Evolutionary conservation across 306 rosid genomes (phyloP).

Genomic region (Cicer bijugum): DNA sequence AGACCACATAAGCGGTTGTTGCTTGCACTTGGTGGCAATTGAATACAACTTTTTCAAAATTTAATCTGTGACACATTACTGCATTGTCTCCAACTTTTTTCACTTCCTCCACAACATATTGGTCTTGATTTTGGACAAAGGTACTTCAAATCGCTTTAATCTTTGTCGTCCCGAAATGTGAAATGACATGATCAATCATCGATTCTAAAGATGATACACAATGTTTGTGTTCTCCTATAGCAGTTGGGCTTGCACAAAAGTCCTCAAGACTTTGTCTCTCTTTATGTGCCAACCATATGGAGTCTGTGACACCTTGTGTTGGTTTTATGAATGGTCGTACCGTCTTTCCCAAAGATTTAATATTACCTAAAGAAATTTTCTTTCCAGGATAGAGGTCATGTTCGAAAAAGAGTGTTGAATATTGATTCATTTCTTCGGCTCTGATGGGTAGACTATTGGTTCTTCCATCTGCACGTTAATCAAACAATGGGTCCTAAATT

Average conservation of each 20-base stretch:
- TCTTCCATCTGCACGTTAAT: neutral
- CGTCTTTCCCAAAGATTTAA: neutral
- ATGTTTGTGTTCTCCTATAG: constrained; percentile 16
- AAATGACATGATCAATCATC: neutral
- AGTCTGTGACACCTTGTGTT: constrained; percentile 13
- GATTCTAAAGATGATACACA: constrained; percentile 24
- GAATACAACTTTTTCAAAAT: constrained; percentile 31
- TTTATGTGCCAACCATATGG: neutral
- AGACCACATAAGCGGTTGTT: constrained; percentile 21
- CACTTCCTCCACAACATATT: constrained; percentile 25
- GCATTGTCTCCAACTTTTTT: constrained; percentile 23
- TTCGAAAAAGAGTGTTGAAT: constrained; percentile 25
- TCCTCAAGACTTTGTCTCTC: constrained; percentile 15
- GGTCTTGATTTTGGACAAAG: neutral
- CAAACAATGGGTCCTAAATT: neutral
- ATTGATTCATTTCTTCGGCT: constrained; percentile 12
- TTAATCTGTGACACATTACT: constrained; percentile 5
- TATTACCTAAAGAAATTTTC: neutral
- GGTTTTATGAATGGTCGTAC: neutral
- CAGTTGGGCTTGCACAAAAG: constrained; percentile 20
- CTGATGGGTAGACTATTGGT: neutral
- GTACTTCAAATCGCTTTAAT: constrained; percentile 23
- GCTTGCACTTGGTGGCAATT: constrained; percentile 26
- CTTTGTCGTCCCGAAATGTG: constrained; percentile 9
- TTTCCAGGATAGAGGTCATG: constrained; percentile 30